These are phyloP conservation scores for Neurospora sp. DNA, from an alignment of 2,329 filamentous ascomycete species.

Conservation along the genomic window DNA sequence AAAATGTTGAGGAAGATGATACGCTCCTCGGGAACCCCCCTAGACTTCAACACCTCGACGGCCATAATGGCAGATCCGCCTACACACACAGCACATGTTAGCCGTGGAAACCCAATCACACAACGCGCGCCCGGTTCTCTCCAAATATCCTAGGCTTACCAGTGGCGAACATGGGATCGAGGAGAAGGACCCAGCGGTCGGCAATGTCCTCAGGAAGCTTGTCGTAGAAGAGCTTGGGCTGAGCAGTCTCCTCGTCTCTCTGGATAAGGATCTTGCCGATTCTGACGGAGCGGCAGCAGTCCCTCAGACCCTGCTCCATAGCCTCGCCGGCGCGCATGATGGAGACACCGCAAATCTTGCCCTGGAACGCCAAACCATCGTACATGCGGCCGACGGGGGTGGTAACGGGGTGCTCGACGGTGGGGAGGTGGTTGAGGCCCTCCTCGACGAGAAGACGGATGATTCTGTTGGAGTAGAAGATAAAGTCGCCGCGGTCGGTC, in stretches of 20 bases:
- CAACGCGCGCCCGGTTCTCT: neutral
- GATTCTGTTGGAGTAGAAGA: conserved; percentile 98
- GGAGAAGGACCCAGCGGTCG: conserved; percentile 80
- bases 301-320: conserved; percentile 93
- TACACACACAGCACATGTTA: conserved; percentile 25
- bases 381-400: conserved; percentile 86
- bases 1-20: conserved; percentile 97
- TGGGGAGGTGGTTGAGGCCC: conserved; percentile 90
- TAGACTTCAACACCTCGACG: conserved; percentile 80
- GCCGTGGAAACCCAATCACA: neutral
- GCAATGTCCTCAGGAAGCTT: conserved; percentile 93
- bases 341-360: conserved; percentile 95
- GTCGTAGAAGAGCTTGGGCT: conserved; percentile 93
- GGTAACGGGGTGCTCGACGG: conserved; percentile 77
- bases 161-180: conserved; percentile 99
- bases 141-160: conserved; percentile 39
- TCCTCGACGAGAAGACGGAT: conserved; percentile 95
- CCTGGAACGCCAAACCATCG: conserved; percentile 86
- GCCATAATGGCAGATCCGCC: conserved; percentile 96
- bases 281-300: conserved; percentile 94
- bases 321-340: conserved; percentile 98
- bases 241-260: conserved; percentile 85
- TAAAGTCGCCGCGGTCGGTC: conserved; percentile 90
- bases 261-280: conserved; percentile 99
- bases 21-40: conserved; percentile 86